These are phyloP conservation scores for Eucalyptus cloeziana DNA, from an alignment of 345 rosid genomes.

Conservation along the genomic window DNA sequence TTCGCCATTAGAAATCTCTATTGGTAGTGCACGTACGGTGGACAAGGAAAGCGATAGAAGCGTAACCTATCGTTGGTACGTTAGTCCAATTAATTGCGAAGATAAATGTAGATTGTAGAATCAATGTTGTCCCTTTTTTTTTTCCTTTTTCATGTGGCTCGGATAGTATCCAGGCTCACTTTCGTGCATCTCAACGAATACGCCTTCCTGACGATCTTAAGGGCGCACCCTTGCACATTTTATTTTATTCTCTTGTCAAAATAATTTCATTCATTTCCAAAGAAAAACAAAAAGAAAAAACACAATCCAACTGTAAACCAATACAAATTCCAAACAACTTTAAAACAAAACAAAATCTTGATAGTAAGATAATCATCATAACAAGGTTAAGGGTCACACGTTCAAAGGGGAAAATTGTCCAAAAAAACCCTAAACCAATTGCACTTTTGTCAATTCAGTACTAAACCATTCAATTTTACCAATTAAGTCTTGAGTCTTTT, in stretches of 20 bases:
- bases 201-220: background rate
- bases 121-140: accelerated
- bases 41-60: background rate
- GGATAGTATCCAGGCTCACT: background rate
- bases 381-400: background rate
- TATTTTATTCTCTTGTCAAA: background rate
- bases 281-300: background rate
- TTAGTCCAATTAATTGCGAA: background rate
- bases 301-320: background rate
- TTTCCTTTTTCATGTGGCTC: accelerated
- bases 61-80: background rate
- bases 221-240: accelerated
- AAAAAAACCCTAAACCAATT: accelerated
- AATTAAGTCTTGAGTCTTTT: accelerated
- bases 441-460: accelerated
- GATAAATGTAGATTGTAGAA: background rate
- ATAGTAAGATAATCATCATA: background rate
- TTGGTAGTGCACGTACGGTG: too few species aligned
- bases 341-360: accelerated
- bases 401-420: background rate
- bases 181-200: background rate
- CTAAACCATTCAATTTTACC: accelerated
- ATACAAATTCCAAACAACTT: too few species aligned
- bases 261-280: too few species aligned
- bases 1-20: background rate